These are phyloP conservation scores for Aspergillus sojae DNA, from an alignment of 2,329 filamentous ascomycete genomes.

Conservation along the genomic window DNA sequence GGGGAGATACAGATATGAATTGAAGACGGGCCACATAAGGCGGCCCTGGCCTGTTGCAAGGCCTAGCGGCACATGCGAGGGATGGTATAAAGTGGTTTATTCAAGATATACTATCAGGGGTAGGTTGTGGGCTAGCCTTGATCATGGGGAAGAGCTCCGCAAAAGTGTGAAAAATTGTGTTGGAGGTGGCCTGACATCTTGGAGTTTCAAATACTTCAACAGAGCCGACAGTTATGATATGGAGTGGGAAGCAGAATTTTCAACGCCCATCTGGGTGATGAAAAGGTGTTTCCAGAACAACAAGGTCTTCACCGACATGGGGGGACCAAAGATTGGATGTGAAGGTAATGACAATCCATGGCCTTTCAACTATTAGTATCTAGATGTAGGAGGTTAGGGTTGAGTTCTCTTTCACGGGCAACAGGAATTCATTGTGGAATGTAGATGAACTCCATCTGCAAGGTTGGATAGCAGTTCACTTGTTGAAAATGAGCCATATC, in stretches of 20 bases:
- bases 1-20: constrained; percentile 10
- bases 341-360: background rate
- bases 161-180: background rate
- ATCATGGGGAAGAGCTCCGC: background rate
- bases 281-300: constrained; percentile 8
- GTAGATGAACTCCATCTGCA: background rate
- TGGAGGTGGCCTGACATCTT: background rate
- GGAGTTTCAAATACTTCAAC: constrained; percentile 7
- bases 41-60: constrained; percentile 9
- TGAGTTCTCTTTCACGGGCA: background rate
- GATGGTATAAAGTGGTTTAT: background rate
- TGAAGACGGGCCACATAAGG: background rate
- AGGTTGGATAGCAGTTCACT: background rate
- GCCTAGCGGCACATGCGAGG: background rate
- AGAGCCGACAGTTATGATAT: constrained; percentile 4
- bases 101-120: background rate
- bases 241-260: constrained; percentile 14
- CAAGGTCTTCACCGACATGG: constrained; percentile 1
- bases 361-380: background rate
- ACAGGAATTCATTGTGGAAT: background rate
- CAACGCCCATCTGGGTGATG: constrained; percentile 5
- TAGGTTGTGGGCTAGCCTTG: background rate
- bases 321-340: constrained; percentile 2
- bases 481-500: background rate
- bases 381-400: background rate